Evolutionary conservation across 306 rosid genomes (phyloP).

Genomic region (Castanospermum australe): DNA sequence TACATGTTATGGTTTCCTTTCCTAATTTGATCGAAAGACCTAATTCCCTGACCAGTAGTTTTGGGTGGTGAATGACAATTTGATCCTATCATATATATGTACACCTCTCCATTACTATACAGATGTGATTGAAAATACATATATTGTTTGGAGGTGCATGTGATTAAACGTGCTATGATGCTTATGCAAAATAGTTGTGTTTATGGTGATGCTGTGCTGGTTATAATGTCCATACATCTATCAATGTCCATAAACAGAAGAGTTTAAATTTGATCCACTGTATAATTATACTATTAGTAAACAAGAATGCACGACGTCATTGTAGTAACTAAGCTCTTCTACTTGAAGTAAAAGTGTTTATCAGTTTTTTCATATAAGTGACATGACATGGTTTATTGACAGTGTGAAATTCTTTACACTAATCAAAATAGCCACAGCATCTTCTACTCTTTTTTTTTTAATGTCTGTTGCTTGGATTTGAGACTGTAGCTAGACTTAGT

Average conservation of each 20-base stretch:
- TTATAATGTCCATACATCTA: not conserved
- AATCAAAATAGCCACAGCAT: not conserved
- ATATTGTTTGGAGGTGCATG: not conserved
- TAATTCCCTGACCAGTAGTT: not conserved
- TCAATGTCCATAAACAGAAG: not conserved
- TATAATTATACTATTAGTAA: not conserved
- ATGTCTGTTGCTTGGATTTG: slow-evolving; percentile 11
- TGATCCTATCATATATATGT: not conserved
- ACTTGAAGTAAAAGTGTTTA: not conserved
- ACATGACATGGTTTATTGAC: not conserved
- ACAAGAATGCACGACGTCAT: not conserved
- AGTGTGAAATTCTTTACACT: not conserved
- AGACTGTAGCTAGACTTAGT: not conserved
- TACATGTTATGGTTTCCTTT: not conserved
- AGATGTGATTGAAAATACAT: not conserved
- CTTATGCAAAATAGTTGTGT: not conserved
- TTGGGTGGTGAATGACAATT: not conserved
- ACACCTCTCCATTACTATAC: not conserved
- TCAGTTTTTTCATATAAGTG: not conserved
- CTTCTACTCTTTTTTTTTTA: not conserved
- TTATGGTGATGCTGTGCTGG: not conserved
- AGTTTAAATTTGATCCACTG: not conserved
- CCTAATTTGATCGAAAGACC: not conserved
- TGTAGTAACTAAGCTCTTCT: not conserved
- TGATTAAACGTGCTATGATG: not conserved